phyloP scores from a whole-genome alignment of 164 flowering plant species.

The Piper longum region DNA sequence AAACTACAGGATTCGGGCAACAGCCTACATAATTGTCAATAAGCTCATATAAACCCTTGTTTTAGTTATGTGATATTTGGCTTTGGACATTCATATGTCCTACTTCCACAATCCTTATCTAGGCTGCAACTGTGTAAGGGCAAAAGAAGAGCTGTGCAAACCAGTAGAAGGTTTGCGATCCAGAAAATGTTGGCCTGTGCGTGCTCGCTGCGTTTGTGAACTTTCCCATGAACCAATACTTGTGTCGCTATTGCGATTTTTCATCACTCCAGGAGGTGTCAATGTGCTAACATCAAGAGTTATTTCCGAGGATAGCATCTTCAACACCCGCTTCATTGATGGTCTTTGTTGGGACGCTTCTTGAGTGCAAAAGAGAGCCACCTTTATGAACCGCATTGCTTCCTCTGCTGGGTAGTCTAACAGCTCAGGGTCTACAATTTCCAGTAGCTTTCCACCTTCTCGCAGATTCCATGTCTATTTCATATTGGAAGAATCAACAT shows the following conservation, averaged over 20 bases:
- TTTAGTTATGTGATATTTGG: neutral
- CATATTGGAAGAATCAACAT: neutral
- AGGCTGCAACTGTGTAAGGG: slow-evolving; percentile 35
- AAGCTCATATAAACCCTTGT: neutral
- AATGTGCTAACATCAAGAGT: slow-evolving; percentile 36
- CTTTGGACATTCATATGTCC: neutral
- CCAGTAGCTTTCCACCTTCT: slow-evolving; percentile 48
- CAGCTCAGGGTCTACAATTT: slow-evolving; percentile 59
- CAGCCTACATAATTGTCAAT: neutral
- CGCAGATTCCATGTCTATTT: slow-evolving; percentile 63
- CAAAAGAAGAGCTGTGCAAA: slow-evolving; percentile 7
- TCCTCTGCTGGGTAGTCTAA: slow-evolving; percentile 36
- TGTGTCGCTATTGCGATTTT: slow-evolving; percentile 1
- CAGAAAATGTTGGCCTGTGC: slow-evolving; percentile 17
- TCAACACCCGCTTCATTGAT: slow-evolving; percentile 58
- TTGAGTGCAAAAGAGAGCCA: slow-evolving; percentile 80
- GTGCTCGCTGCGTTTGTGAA: slow-evolving; percentile 14
- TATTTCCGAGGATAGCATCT: slow-evolving; percentile 55
- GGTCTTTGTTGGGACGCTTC: slow-evolving; percentile 55
- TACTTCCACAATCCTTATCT: slow-evolving; percentile 20
- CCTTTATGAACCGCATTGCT: slow-evolving; percentile 52
- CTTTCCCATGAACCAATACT: slow-evolving; percentile 9
- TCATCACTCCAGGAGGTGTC: slow-evolving; percentile 47
- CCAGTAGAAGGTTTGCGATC: slow-evolving; percentile 13
- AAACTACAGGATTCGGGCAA: too few species aligned